Conservation (phyloP, 257 asterid species). For the Verbena officinalis region DNA sequence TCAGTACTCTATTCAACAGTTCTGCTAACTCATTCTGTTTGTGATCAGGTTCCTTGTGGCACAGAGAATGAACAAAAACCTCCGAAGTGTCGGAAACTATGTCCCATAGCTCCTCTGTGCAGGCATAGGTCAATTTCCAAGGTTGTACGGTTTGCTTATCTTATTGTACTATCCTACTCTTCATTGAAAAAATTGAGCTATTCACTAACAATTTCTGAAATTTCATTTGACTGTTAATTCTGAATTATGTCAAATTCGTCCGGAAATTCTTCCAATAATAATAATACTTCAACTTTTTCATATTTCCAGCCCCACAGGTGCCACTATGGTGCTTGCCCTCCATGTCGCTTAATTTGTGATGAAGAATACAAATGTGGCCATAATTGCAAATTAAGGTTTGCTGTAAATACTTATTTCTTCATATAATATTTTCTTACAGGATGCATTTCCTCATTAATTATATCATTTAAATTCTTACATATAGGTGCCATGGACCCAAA, state of each 20-base stretch:
- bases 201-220: background rate
- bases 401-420: conserved; percentile 5
- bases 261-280: conserved; percentile 8
- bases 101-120: conserved; percentile 71
- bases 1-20: no score
- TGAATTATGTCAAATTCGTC: conserved; percentile 14
- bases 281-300: conserved; percentile 16
- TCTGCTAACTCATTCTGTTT: conserved; percentile 28
- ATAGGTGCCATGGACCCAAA: conserved; percentile 93
- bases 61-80: conserved; percentile 85
- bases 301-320: conserved; percentile 87
- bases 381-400: conserved; percentile 79
- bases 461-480: conserved; percentile 25
- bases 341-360: conserved; percentile 72
- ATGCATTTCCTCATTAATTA: conserved; percentile 22
- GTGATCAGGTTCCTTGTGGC: conserved; percentile 94
- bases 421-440: conserved; percentile 19
- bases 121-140: conserved; percentile 62
- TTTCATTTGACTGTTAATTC: conserved; percentile 2
- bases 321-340: conserved; percentile 94
- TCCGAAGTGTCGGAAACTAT: conserved; percentile 79
- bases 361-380: conserved; percentile 84
- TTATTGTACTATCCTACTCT: conserved; percentile 1
- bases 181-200: background rate
- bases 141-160: conserved; percentile 46